Conservation (phyloP, 495 filamentous ascomycete species). For the Aspergillus campestris region DNA sequence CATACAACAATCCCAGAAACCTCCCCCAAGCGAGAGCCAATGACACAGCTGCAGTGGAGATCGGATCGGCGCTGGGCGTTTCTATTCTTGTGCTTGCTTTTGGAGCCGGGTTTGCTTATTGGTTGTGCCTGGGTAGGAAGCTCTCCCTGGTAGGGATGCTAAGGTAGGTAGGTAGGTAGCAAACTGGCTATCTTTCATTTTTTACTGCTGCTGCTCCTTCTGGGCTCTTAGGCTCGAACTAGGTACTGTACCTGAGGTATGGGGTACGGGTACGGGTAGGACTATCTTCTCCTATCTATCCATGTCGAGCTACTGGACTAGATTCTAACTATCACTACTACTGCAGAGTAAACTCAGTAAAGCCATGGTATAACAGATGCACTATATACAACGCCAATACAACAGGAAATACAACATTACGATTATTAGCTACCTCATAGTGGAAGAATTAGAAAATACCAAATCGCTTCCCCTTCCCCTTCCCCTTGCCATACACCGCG, state of each 20-base stretch:
- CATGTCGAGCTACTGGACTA: too few species aligned
- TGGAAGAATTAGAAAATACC: slow-evolving; percentile 12
- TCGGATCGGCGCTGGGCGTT: too few species aligned
- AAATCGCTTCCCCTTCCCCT: slow-evolving; percentile 17
- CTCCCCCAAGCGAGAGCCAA: too few species aligned
- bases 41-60: too few species aligned
- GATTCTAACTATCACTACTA: background rate
- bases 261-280: background rate
- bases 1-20: too few species aligned
- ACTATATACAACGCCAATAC: background rate
- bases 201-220: background rate
- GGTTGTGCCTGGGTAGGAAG: too few species aligned
- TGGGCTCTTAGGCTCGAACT: background rate
- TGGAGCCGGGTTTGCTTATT: too few species aligned
- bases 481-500: slow-evolving; percentile 7
- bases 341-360: too few species aligned
- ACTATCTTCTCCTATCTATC: too few species aligned
- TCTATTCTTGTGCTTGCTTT: too few species aligned
- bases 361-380: too few species aligned
- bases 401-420: background rate
- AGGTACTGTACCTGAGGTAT: background rate
- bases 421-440: background rate
- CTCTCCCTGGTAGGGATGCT: too few species aligned
- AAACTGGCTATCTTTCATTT: background rate
- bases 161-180: background rate